Evolutionary conservation across 164 flowering plant species (phyloP).

Genomic region (Umbilicus rupestris): DNA sequence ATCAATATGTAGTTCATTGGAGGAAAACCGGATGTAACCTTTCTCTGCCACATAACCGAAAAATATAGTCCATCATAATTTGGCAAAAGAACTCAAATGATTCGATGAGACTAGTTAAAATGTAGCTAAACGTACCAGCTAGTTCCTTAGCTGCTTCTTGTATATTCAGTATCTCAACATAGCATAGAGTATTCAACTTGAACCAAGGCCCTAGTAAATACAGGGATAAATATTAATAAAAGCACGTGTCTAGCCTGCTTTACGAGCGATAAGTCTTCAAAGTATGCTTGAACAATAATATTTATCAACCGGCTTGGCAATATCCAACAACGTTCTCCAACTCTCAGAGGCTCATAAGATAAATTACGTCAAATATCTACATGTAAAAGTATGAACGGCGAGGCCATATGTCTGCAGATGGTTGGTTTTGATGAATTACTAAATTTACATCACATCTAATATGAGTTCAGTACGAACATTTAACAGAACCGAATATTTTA

Average conservation of each 20-base stretch:
- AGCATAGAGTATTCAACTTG: constrained; percentile 54
- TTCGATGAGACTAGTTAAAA: background rate
- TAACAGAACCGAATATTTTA: background rate
- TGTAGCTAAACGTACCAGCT: constrained; percentile 27
- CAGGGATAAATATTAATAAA: background rate
- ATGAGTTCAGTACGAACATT: background rate
- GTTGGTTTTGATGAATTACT: no score
- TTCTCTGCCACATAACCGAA: constrained; percentile 29
- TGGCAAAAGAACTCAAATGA: background rate
- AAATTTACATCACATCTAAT: background rate
- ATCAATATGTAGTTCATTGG: constrained; percentile 19
- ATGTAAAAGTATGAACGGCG: no score
- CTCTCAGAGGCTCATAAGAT: background rate
- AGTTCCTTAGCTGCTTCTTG: constrained; percentile 49
- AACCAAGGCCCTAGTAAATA: constrained; percentile 82
- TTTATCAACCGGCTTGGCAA: background rate
- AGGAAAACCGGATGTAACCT: constrained; percentile 33
- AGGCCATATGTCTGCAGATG: no score
- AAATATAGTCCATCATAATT: background rate
- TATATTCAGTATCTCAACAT: constrained; percentile 57
- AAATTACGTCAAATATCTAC: no score
- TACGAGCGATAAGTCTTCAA: background rate
- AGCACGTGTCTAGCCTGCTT: background rate
- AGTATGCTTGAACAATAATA: background rate
- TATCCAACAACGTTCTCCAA: background rate